Percentiles rank a stretch among this genome's conserved stretches.
Conservation (phyloP, 1,139 yeast genomes). For the Barnettozyma hawaiiensis region DNA sequence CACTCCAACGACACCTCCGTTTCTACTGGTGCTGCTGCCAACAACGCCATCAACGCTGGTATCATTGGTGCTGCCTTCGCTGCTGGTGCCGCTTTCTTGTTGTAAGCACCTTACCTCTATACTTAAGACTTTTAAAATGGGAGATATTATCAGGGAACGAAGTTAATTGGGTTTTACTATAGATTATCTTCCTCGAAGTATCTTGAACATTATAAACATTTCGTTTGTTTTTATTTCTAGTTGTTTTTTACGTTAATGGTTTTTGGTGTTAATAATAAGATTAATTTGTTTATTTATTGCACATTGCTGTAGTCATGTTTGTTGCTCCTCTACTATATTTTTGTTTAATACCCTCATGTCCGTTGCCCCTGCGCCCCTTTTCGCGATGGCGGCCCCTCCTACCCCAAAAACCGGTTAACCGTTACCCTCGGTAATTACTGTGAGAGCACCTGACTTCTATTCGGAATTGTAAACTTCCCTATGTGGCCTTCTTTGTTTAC, state of each 20-base stretch:
- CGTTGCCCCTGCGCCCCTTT: neutral
- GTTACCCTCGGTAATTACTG: no score
- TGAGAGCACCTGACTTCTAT: no score
- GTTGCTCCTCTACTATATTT: neutral
- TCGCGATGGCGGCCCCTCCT: no score
- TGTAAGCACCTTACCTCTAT: conserved; percentile 34
- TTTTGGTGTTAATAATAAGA: conserved; percentile 4
- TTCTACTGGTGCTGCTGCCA: conserved; percentile 49
- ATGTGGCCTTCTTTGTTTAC: neutral
- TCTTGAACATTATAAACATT: conserved; percentile 1
- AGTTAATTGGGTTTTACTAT: conserved; percentile 4
- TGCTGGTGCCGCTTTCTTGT: conserved; percentile 65
- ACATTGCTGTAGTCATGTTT: neutral
- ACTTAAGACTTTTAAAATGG: conserved; percentile 1
- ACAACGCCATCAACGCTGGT: conserved; percentile 53
- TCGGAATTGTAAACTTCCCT: no score
- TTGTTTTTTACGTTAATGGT: conserved; percentile 2
- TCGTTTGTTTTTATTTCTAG: conserved; percentile 3
- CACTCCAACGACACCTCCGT: conserved; percentile 33
- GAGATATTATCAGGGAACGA: conserved; percentile 3
- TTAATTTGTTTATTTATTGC: neutral
- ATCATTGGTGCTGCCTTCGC: conserved; percentile 70
- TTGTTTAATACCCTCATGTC: neutral
- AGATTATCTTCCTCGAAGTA: neutral
- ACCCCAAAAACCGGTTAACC: no score